Evolutionary conservation across 2,329 filamentous ascomycete species (phyloP).

Genomic region (Talaromyces sp.): DNA sequence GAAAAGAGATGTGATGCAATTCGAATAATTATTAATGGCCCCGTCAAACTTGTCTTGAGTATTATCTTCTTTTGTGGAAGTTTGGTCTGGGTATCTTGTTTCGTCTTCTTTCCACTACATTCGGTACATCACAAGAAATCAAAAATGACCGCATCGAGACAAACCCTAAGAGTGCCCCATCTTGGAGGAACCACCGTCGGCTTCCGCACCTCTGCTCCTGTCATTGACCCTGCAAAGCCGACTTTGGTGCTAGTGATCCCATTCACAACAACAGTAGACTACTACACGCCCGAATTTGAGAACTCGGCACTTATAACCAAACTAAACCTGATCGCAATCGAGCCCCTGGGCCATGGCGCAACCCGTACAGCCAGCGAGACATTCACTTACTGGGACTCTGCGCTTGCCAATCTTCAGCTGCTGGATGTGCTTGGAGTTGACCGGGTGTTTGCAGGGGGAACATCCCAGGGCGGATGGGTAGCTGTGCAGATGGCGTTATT

Average conservation of each 20-base stretch:
- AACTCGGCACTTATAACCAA: constrained; percentile 25
- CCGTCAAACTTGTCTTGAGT: background rate
- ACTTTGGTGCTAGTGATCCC: constrained; percentile 45
- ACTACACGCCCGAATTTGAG: constrained; percentile 32
- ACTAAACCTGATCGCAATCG: constrained; percentile 46
- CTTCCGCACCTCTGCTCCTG: constrained; percentile 37
- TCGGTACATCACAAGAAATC: background rate
- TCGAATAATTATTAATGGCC: background rate
- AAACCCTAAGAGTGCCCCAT: constrained; percentile 38
- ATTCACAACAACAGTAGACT: constrained; percentile 42
- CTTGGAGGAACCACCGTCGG: constrained; percentile 42
- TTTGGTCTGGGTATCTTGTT: background rate
- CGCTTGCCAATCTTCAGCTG: constrained; percentile 46
- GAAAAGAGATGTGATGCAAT: background rate
- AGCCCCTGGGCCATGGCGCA: constrained; percentile 45
- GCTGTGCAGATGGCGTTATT: constrained; percentile 45
- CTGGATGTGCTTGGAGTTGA: constrained; percentile 41
- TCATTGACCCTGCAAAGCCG: constrained; percentile 44
- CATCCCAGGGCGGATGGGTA: constrained; percentile 49
- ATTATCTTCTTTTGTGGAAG: background rate
- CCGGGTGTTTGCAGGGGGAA: constrained; percentile 41
- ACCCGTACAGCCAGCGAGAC: constrained; percentile 35
- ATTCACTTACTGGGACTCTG: constrained; percentile 48
- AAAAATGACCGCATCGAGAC: constrained; percentile 1
- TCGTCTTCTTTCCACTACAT: background rate